Percentiles rank a stretch among this genome's conserved stretches.
phyloP scores from a whole-genome alignment of 2,329 filamentous ascomycete species.

The Alternaria hordeiaustralica region DNA sequence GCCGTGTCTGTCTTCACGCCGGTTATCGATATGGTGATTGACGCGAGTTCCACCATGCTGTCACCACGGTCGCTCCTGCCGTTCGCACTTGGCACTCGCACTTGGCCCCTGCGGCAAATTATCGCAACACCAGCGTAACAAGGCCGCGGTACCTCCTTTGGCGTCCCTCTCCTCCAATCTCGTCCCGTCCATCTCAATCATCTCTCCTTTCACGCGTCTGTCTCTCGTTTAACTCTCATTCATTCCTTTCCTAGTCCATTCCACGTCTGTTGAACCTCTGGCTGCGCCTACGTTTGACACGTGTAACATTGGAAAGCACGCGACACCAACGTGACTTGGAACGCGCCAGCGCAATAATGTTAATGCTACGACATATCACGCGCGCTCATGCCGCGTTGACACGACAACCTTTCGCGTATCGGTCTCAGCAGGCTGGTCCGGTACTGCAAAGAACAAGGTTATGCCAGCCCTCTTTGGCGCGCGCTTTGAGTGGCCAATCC shows the following conservation, averaged over 20 bases:
- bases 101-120: constrained; percentile 7
- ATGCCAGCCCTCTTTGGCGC: constrained; percentile 20
- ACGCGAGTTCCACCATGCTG: not conserved
- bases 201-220: constrained; percentile 15
- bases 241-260: constrained; percentile 19
- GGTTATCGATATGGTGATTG: not conserved
- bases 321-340: constrained; percentile 19
- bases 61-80: not conserved
- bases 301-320: constrained; percentile 22
- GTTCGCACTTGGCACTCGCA: constrained; percentile 3
- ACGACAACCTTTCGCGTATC: constrained; percentile 20
- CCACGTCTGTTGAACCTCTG: constrained; percentile 2
- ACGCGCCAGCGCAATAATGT: constrained; percentile 34
- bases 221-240: constrained; percentile 11
- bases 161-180: not conserved
- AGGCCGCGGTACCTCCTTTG: constrained; percentile 5
- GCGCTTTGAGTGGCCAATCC: constrained; percentile 43
- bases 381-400: constrained; percentile 28
- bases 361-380: constrained; percentile 37
- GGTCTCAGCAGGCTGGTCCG: constrained; percentile 35
- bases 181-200: constrained; percentile 4
- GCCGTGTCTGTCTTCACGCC: not conserved
- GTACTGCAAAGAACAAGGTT: constrained; percentile 13
- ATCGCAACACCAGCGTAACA: constrained; percentile 11
- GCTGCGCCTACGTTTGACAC: constrained; percentile 21